Evolutionary conservation across 768 basidiomycete species (phyloP), one percentile per base, ranked within the genome.

Genomic region (Mycena crocata): DNA sequence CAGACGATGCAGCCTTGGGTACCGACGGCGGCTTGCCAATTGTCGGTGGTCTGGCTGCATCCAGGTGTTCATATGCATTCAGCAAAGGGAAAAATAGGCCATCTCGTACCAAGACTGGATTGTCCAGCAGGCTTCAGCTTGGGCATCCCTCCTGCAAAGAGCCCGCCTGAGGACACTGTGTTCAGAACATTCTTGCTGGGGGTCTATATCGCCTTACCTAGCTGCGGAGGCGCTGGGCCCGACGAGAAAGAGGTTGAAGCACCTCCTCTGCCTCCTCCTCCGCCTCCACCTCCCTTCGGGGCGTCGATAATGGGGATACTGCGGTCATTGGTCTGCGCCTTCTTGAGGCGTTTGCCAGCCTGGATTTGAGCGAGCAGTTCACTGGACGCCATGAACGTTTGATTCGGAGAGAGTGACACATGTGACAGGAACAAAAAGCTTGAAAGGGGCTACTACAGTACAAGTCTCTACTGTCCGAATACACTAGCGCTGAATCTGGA

Each of bases 81-180:
- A 68, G 39, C 71, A 50, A 62, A 48, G 39, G 57, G 32, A 60
- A 46, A 62, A 15, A 67, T 60, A 30, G 31, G 26, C 35, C 12
- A 9, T n/a, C 14, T 70, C 84, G 64, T 73, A 91, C 92, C 87
- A 61, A 83, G 77, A 76, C 81, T 84, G 58, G 74, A 83, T 62
- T 88, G 86, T 15, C 89, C 92, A n/a, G 92, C 86, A 48, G 94
- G 88, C 82, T 92, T 96, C 73, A 97, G 76, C 75, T 93, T 96
- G 5, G 96, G 96, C 83, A 97, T 89, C 1, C 96, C 95, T 19
- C 94, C 95, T 48, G 95, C 94, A 74, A 98, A 96, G 14, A 98
- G 78, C 2, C 88, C 90, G 34, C 69, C 69, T 70, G 35, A 13
- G 35, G 31, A 15, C 54, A 64, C 14, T 21, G 37, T 5, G 23